phyloP scores from a whole-genome alignment of 352 stramenopile genomes.

The Globisporangium splendens region DNA sequence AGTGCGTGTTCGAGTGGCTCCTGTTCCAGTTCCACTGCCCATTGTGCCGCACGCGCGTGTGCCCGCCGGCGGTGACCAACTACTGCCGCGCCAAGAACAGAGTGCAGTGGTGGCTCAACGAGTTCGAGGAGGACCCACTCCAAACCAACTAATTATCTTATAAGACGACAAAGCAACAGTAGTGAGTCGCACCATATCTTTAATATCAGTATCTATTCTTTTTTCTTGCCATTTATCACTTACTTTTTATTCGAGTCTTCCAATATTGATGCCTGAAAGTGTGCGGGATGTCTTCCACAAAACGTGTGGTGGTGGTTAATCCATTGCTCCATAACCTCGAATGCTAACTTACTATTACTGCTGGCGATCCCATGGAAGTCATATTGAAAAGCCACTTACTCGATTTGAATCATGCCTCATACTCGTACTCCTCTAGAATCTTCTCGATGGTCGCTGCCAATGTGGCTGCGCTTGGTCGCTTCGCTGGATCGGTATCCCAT shows the following conservation, averaged over 20 bases:
- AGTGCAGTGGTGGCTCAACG: constrained; percentile 64
- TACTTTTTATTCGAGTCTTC: no score
- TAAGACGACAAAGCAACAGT: constrained; percentile 46
- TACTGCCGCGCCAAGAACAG: constrained; percentile 54
- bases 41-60: constrained; percentile 53
- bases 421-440: constrained; percentile 38
- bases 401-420: constrained; percentile 33
- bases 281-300: no score
- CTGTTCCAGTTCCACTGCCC: constrained; percentile 71
- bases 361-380: not conserved
- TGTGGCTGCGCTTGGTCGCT: constrained; percentile 45
- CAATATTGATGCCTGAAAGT: no score
- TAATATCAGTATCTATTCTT: constrained; percentile 52
- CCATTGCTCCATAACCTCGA: no score
- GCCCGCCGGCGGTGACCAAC: constrained; percentile 49
- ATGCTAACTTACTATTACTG: no score
- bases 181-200: constrained; percentile 50
- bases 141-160: constrained; percentile 5
- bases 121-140: constrained; percentile 57
- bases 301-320: no score
- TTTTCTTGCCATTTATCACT: no score
- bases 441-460: constrained; percentile 46
- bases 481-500: constrained; percentile 46
- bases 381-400: constrained; percentile 8
- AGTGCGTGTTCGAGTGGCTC: constrained; percentile 76